Evolutionary conservation across 2,329 filamentous ascomycete genomes (phyloP).

Genomic region (Coniochaeta sp.): DNA sequence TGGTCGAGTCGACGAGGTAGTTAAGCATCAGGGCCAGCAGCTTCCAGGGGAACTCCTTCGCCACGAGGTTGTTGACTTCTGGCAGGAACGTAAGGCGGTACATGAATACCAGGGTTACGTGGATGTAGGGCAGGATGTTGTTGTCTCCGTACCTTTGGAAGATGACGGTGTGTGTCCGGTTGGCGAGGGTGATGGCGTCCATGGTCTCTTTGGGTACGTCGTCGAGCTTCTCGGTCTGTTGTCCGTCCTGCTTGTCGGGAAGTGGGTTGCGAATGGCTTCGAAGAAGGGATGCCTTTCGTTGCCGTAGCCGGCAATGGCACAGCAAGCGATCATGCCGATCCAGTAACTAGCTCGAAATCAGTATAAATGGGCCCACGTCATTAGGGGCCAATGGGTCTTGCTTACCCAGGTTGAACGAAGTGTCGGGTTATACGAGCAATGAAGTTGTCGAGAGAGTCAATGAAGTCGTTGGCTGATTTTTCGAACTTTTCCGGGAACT

Average conservation of each 20-base stretch:
- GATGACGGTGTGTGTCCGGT: slow-evolving; percentile 37
- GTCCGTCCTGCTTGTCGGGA: slow-evolving; percentile 36
- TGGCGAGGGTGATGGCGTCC: slow-evolving; percentile 27
- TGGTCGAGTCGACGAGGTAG: slow-evolving; percentile 13
- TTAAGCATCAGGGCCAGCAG: slow-evolving; percentile 32
- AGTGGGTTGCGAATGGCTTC: slow-evolving; percentile 21
- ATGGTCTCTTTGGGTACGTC: slow-evolving; percentile 15
- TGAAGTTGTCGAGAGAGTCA: slow-evolving; percentile 46
- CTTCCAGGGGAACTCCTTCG: slow-evolving; percentile 30
- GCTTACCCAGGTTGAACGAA: slow-evolving; percentile 41
- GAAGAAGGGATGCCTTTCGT: slow-evolving; percentile 39
- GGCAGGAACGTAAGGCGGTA: slow-evolving; percentile 33
- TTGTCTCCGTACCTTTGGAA: slow-evolving; percentile 47
- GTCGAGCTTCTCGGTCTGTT: not conserved
- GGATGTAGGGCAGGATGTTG: slow-evolving; percentile 55
- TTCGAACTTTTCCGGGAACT: slow-evolving; percentile 37
- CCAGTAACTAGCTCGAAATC: slow-evolving; percentile 29
- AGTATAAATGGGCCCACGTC: not conserved
- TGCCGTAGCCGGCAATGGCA: slow-evolving; percentile 45
- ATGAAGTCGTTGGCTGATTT: slow-evolving; percentile 42
- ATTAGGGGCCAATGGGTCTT: no score
- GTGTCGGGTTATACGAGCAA: slow-evolving; percentile 40
- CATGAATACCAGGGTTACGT: slow-evolving; percentile 56
- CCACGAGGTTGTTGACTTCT: slow-evolving; percentile 34
- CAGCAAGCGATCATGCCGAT: slow-evolving; percentile 51